Evolutionary conservation across 306 rosid species (phyloP).

Genomic region (Benincasa hispida): DNA sequence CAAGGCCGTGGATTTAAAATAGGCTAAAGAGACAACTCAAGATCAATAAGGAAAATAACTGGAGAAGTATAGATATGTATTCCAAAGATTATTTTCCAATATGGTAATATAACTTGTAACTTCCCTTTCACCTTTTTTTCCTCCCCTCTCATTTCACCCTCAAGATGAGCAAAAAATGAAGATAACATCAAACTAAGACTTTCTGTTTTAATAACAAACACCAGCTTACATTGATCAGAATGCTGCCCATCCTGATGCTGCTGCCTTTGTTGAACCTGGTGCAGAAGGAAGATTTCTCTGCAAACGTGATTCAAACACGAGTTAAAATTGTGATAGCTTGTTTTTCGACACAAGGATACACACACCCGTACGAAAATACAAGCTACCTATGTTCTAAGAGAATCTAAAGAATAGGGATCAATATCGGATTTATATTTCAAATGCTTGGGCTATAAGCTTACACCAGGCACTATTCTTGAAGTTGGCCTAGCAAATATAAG

Average conservation of each 20-base stretch:
- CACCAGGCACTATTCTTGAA: neutral
- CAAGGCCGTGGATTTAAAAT: neutral
- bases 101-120: neutral
- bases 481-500: neutral
- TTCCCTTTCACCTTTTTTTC: neutral
- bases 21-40: neutral
- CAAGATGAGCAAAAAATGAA: constrained; percentile 4
- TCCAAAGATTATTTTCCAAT: neutral
- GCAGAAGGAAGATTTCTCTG: constrained; percentile 76
- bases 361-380: neutral
- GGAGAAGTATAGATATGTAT: neutral
- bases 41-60: neutral
- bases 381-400: neutral
- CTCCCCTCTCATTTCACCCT: neutral
- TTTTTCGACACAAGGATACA: constrained; percentile 2
- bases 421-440: neutral
- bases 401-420: neutral
- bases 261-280: constrained; percentile 45
- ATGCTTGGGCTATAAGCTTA: too few species aligned
- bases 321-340: neutral
- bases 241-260: constrained; percentile 97
- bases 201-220: neutral
- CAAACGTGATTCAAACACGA: constrained; percentile 3
- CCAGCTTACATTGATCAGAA: constrained; percentile 36
- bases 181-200: constrained; percentile 14